Evolutionary conservation across 495 filamentous ascomycete genomes (phyloP).

Genomic region (Xylaria sp.): DNA sequence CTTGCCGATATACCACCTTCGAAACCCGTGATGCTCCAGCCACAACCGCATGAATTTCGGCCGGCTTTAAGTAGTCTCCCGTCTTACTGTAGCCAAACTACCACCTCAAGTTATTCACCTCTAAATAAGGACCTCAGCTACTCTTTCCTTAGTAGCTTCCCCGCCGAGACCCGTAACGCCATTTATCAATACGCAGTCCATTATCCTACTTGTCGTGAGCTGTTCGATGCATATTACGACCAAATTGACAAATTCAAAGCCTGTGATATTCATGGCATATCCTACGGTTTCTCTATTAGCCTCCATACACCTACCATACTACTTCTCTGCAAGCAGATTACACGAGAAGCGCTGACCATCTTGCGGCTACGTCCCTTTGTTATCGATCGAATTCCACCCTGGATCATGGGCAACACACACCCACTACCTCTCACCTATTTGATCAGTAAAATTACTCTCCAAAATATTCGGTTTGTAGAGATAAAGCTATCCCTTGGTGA

Average conservation of each 20-base stretch:
- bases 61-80: slow-evolving; percentile 33
- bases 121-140: not conserved
- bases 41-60: slow-evolving; percentile 33
- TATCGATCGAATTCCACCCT: slow-evolving; percentile 48
- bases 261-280: slow-evolving; percentile 7
- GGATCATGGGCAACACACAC: slow-evolving; percentile 37
- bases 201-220: slow-evolving; percentile 37
- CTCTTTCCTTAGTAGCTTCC: slow-evolving; percentile 40
- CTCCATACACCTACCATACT: slow-evolving; percentile 43
- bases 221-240: slow-evolving; percentile 42
- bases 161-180: slow-evolving; percentile 43
- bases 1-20: slow-evolving; percentile 34
- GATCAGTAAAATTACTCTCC: slow-evolving; percentile 39
- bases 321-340: slow-evolving; percentile 47
- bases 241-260: slow-evolving; percentile 35
- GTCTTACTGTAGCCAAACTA: slow-evolving; percentile 31
- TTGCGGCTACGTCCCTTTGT: slow-evolving; percentile 37
- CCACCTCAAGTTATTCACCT: not conserved
- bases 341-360: slow-evolving; percentile 39
- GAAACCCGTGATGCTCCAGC: slow-evolving; percentile 27
- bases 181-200: slow-evolving; percentile 41
- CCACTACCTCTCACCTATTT: slow-evolving; percentile 42
- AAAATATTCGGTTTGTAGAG: slow-evolving; percentile 42
- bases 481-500: slow-evolving; percentile 43
- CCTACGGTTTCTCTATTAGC: slow-evolving; percentile 14